Percentiles rank a stretch among this genome's conserved stretches.
Conservation (phyloP, 768 basidiomycete genomes). For the Candolleomyces eurysporus region DNA sequence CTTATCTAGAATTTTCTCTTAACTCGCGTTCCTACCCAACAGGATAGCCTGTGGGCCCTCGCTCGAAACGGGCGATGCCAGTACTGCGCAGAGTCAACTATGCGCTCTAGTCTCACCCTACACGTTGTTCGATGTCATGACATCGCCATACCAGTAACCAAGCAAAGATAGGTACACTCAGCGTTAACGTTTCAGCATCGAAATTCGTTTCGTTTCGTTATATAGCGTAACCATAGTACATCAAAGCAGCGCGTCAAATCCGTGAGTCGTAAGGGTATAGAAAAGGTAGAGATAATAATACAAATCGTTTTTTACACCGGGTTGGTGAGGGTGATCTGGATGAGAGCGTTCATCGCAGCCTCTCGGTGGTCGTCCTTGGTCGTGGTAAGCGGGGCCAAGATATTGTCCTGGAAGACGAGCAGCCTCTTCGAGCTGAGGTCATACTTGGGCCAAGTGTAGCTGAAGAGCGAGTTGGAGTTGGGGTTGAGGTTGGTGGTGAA, state of each 20-base stretch:
- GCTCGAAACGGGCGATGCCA: no score
- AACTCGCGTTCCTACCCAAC: no score
- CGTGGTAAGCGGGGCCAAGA: slow-evolving; percentile 25
- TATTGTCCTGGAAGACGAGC: slow-evolving; percentile 38
- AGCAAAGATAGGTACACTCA: no score
- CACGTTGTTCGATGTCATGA: no score
- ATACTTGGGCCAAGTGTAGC: slow-evolving; percentile 26
- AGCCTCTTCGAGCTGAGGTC: slow-evolving; percentile 26
- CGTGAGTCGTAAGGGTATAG: background rate
- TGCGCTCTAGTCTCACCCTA: no score
- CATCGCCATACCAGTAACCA: no score
- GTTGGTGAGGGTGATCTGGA: slow-evolving; percentile 24
- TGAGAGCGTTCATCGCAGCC: slow-evolving; percentile 34
- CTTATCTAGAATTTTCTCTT: background rate
- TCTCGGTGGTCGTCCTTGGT: slow-evolving; percentile 40
- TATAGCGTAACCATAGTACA: no score
- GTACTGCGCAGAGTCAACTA: no score
- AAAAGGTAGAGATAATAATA: no score
- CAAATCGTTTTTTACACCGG: slow-evolving; percentile 21
- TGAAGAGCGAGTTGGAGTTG: slow-evolving; percentile 5
- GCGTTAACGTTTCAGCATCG: no score
- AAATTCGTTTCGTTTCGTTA: no score
- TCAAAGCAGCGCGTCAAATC: background rate
- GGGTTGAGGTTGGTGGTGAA: slow-evolving; percentile 34
- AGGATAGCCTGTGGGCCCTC: no score